phyloP scores from a whole-genome alignment of 768 basidiomycete genomes.

The Termitomyces sp. region DNA sequence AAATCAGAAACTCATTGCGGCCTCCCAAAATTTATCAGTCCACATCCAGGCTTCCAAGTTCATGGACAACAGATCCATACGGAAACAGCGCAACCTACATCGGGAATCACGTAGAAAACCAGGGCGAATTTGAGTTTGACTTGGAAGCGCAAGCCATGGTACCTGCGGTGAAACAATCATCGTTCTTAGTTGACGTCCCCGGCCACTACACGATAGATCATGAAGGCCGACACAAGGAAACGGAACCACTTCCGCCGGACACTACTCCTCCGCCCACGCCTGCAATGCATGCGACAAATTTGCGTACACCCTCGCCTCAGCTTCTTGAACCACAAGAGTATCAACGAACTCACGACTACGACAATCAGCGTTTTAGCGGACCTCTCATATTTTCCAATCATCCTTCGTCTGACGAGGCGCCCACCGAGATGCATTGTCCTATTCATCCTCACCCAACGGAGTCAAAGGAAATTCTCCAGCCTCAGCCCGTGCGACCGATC shows the following conservation, averaged over 20 bases:
- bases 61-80: not conserved
- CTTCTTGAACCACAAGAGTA: not conserved
- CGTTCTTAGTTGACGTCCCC: not conserved
- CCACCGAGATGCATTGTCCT: not conserved
- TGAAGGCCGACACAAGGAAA: not conserved
- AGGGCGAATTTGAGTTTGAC: not conserved
- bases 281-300: no score
- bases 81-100: not conserved
- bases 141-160: not conserved
- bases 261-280: slow-evolving; percentile 1
- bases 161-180: not conserved
- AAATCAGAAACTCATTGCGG: no score
- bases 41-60: not conserved
- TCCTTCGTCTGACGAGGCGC: not conserved
- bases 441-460: not conserved
- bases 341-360: not conserved
- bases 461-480: not conserved
- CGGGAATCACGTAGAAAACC: not conserved
- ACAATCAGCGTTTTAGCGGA: not conserved
- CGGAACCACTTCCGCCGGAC: slow-evolving; percentile 6
- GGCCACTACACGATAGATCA: not conserved
- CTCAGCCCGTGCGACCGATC: not conserved
- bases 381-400: not conserved
- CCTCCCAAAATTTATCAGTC: no score
- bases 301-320: not conserved